A percentile compares a stretch with the other conserved stretches of the same genome.
Conservation (phyloP, 2,329 filamentous ascomycete species). For the Penicillium sclerotiorum region DNA sequence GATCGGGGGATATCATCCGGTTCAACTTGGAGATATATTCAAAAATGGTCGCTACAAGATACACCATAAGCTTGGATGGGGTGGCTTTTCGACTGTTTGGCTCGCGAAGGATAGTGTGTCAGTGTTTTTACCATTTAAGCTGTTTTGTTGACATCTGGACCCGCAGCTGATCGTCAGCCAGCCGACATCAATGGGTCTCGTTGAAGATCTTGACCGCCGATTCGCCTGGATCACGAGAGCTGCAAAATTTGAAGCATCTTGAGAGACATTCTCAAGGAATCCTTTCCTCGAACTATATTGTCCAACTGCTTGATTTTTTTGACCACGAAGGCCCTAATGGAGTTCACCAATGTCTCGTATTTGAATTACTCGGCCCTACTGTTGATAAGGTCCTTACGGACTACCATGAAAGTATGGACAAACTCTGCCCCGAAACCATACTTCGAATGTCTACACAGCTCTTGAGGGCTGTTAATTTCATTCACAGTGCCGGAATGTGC, state of each 20-base stretch:
- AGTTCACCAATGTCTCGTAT: slow-evolving; percentile 37
- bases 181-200: slow-evolving; percentile 30
- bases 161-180: slow-evolving; percentile 14
- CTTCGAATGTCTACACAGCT: slow-evolving; percentile 33
- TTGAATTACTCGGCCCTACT: slow-evolving; percentile 35
- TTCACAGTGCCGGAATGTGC: slow-evolving; percentile 31
- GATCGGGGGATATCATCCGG: slow-evolving; percentile 49
- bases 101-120: slow-evolving; percentile 40
- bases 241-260: slow-evolving; percentile 20
- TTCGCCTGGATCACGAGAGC: slow-evolving; percentile 21
- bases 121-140: slow-evolving; percentile 8
- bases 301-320: slow-evolving; percentile 36
- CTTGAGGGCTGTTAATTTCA: slow-evolving; percentile 26
- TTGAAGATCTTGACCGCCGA: slow-evolving; percentile 38
- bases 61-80: slow-evolving; percentile 50
- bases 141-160: no score
- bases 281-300: slow-evolving; percentile 28
- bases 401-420: slow-evolving; percentile 21
- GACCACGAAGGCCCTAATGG: slow-evolving; percentile 38
- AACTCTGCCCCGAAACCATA: slow-evolving; percentile 26
- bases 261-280: slow-evolving; percentile 9
- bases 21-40: slow-evolving; percentile 47
- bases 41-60: slow-evolving; percentile 46
- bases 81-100: slow-evolving; percentile 52
- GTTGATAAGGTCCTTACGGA: slow-evolving; percentile 28